Evolutionary conservation across 2,329 filamentous ascomycete genomes (phyloP), one percentile per base, ranked within the genome.

Genomic region (Hymenotorrendiella dingleyae): DNA sequence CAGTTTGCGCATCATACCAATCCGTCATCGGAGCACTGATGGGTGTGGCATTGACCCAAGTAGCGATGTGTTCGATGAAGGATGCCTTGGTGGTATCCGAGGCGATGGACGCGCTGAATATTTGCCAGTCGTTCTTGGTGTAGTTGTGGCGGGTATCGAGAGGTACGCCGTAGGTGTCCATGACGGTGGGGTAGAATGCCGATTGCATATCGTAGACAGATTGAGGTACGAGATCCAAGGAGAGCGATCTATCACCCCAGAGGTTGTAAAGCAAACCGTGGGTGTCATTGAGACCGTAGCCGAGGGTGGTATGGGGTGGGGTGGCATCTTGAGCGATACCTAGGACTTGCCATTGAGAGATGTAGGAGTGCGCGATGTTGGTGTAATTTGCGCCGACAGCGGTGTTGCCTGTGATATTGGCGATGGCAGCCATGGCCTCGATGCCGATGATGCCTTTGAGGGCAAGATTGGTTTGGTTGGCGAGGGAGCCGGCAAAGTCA

Each of bases 41-140:
- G 1, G 65, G 67, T 2, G 87, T 94, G 58, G 82, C 76, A 53
- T 83, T 82, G 56, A 94, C 71, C 84, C 86, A 94, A 44, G 65
- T 68, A 2, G 84, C 84, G 33, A 91, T 74, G 26, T 77, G 73
- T 36, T 77, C 68, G 39, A 91, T 70, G 54, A 94, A 85, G 60
- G 80, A 71, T 9, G 71, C 64, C 42, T 79, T 73, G 1, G 84
- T 84, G 22, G 70, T 63, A 40, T 70, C 62, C 30, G 72, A 73
- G 0, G 85, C 76, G 9, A 90, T 81, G 8, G 87, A 83, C n/a
- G 88, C 88, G 4, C 79, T 78, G 65, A 89, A 89, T 61, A 93
- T 80, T 60, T 90, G 80, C 88, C 88, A 94, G 67, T 94, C 88
- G 1, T 78, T 80, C 67, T 94, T 94, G 49, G 86, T 85, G 67